Base-by-base conservation (phyloP, 139 green algal genomes). In the Deuterostichococcus epilithicus region DNA sequence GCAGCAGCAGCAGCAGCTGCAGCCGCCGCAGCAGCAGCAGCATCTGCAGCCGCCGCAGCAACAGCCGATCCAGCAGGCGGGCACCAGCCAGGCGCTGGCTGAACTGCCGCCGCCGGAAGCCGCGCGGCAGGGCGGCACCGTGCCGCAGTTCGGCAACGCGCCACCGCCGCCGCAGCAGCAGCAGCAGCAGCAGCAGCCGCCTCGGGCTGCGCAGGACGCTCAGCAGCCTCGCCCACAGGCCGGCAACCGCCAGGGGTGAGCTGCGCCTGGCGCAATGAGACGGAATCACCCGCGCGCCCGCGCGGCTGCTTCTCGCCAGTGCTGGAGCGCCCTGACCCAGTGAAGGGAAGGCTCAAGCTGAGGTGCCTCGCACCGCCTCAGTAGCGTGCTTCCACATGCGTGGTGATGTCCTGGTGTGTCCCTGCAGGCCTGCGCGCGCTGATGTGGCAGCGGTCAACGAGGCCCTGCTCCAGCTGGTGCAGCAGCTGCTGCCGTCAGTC, bases 391-490 rank as follows among this genome's bases (percentile, higher is more conserved):
- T 68, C 38, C 35, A 33, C 65, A 38, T 59, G 39, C n/a, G 37
- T 36, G 32, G 25, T 69, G 58, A 72, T 20, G 81, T 68, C 70
- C 77, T 83, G 18, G 81, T 80, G 72, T 39, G 4, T 39, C 6
- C 28, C 32, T 67, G 84, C 30, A 82, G 78, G 68, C 58, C 58
- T 34, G 81, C 84, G 8, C 69, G 79, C 32, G 66, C 60, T 0
- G 76, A 88, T 38, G 73, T 91, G 85, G 13, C 18, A 18, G 8
- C 38, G 26, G 66, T 94, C 33, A 74, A 90, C 59, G 47, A 39
- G 13, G 66, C 76, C 59, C 85, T 95, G 72, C 26, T 38, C 6
- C 36, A 75, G 37, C 77, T 95, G 67, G 84, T 77, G 28, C 66
- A 74, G 35, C 60, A 65, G 22, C 81, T 94, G 52, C 70, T 39